Conservation (phyloP, 495 filamentous ascomycete species). For the Alectoria sarmentosa region DNA sequence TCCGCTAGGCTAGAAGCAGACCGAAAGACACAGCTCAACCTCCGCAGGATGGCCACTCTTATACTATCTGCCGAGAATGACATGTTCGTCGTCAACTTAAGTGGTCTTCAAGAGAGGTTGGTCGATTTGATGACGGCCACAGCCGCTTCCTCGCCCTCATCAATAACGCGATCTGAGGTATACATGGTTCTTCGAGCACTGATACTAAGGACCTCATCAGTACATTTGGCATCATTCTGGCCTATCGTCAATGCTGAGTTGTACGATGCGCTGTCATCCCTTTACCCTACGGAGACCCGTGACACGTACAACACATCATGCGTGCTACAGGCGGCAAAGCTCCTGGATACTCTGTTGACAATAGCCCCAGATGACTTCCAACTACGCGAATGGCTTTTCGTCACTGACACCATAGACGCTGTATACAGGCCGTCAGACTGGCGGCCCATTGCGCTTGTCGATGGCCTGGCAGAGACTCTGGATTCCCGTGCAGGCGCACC, state of each 20-base stretch:
- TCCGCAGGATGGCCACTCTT: slow-evolving; percentile 72
- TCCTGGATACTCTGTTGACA: slow-evolving; percentile 79
- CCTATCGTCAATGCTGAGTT: slow-evolving; percentile 83
- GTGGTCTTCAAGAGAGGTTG: slow-evolving; percentile 69
- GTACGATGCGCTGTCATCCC: slow-evolving; percentile 69
- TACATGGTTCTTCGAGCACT: slow-evolving; percentile 84
- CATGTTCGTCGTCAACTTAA: slow-evolving; percentile 69
- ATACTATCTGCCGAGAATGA: slow-evolving; percentile 68
- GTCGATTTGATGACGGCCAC: slow-evolving; percentile 84
- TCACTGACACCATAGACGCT: slow-evolving; percentile 94
- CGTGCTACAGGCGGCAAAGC: slow-evolving; percentile 83
- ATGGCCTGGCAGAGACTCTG: slow-evolving; percentile 77
- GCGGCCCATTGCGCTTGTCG: slow-evolving; percentile 69
- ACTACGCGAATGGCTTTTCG: slow-evolving; percentile 90
- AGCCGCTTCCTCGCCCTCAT: slow-evolving; percentile 83
- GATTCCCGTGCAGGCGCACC: slow-evolving; percentile 43
- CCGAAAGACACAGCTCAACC: slow-evolving; percentile 83
- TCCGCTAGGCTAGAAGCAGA: slow-evolving; percentile 93
- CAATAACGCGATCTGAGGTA: slow-evolving; percentile 77
- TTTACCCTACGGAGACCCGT: slow-evolving; percentile 61
- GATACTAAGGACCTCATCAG: slow-evolving; percentile 62
- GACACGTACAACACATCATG: slow-evolving; percentile 69
- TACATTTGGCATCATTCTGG: slow-evolving; percentile 80
- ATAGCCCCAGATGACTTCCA: slow-evolving; percentile 92
- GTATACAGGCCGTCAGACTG: slow-evolving; percentile 75